Evolutionary conservation across 345 rosid genomes (phyloP).

Genomic region (Carallia pectinifolia): DNA sequence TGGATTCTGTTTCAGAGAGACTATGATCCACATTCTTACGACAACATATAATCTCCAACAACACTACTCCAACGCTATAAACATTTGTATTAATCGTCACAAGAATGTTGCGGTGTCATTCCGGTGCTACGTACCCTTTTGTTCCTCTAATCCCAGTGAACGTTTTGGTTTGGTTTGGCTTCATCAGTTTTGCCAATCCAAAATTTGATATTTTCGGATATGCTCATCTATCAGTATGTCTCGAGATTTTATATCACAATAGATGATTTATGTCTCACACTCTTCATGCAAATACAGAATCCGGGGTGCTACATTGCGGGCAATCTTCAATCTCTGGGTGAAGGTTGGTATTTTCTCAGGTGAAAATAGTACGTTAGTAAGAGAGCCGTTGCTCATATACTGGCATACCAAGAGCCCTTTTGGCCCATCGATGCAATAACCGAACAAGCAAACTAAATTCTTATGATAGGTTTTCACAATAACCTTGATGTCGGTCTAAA

Average conservation of each 20-base stretch:
- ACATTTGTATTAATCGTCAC: conserved; percentile 34
- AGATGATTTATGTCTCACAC: conserved; percentile 32
- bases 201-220: conserved; percentile 30
- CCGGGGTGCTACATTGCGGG: conserved; percentile 30
- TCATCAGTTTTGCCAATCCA: conserved; percentile 34
- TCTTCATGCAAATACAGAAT: conserved; percentile 29
- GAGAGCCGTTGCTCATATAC: conserved; percentile 35
- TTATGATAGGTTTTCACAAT: conserved; percentile 34
- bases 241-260: conserved; percentile 33
- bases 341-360: conserved; percentile 10
- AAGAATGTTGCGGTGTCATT: conserved; percentile 29
- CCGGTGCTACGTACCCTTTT: conserved; percentile 29
- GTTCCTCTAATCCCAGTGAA: conserved; percentile 24
- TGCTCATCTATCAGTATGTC: conserved; percentile 29
- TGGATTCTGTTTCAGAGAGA: conserved; percentile 7
- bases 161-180: conserved; percentile 29
- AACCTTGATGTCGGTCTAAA: conserved; percentile 24
- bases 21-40: conserved; percentile 5
- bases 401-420: conserved; percentile 30
- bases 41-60: conserved; percentile 27
- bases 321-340: conserved; percentile 20
- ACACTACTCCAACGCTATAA: conserved; percentile 34
- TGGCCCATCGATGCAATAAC: conserved; percentile 26
- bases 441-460: conserved; percentile 25
- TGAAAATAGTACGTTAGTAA: conserved; percentile 24